These are phyloP conservation scores for Colletotrichum gloeosporioides DNA, from an alignment of 2,329 filamentous ascomycete genomes.

Conservation along the genomic window DNA sequence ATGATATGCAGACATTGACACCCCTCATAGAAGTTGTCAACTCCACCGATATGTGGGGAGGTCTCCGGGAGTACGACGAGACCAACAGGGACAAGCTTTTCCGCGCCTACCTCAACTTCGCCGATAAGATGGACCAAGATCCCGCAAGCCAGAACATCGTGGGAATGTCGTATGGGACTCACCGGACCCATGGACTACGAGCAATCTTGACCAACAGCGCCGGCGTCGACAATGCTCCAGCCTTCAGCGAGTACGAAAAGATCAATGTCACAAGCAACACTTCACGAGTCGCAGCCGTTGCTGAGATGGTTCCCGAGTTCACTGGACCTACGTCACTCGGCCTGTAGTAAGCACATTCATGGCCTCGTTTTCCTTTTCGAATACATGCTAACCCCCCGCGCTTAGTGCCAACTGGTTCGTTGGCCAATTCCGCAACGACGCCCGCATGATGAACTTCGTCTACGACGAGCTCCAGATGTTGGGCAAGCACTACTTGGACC, in stretches of 20 bases:
- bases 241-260: slow-evolving; percentile 27
- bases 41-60: slow-evolving; percentile 32
- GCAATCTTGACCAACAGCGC: slow-evolving; percentile 32
- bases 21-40: background rate
- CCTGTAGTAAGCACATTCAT: slow-evolving; percentile 22
- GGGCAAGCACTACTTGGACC: slow-evolving; percentile 21
- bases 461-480: slow-evolving; percentile 33
- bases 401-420: slow-evolving; percentile 36
- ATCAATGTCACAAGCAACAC: slow-evolving; percentile 28
- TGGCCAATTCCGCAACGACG: slow-evolving; percentile 31
- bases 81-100: slow-evolving; percentile 28
- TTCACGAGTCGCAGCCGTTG: slow-evolving; percentile 25
- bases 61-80: slow-evolving; percentile 29
- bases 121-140: slow-evolving; percentile 29
- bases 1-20: background rate
- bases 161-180: slow-evolving; percentile 25
- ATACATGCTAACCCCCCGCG: background rate
- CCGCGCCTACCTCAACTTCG: slow-evolving; percentile 32
- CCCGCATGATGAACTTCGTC: slow-evolving; percentile 34
- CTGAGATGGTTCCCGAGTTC: slow-evolving; percentile 34
- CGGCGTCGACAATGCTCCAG: slow-evolving; percentile 24
- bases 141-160: slow-evolving; percentile 33
- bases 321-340: slow-evolving; percentile 36
- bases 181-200: slow-evolving; percentile 16
- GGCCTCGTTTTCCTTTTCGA: background rate